Conservation (phyloP, 169 alveolate genomes). For the Plasmodium sp. region DNA sequence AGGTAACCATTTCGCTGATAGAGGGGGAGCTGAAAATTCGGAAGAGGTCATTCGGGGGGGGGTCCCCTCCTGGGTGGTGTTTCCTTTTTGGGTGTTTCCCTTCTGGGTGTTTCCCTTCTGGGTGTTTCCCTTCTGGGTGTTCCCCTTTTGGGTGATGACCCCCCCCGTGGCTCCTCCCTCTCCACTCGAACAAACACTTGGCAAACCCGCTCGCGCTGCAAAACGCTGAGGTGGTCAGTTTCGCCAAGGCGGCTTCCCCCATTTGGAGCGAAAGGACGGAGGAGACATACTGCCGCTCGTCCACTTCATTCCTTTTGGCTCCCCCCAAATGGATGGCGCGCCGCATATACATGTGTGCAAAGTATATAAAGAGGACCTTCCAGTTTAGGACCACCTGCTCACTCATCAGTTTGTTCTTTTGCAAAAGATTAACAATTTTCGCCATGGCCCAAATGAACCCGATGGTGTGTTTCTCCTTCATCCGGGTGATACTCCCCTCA, state of each 20-base stretch:
- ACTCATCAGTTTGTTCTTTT: neutral
- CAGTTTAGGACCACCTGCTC: neutral
- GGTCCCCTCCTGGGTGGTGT: neutral
- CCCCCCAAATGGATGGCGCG: neutral
- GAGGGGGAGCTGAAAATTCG: neutral
- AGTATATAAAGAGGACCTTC: conserved; percentile 8
- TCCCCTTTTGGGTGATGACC: neutral
- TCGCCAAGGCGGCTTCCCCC: neutral
- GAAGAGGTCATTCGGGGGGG: neutral
- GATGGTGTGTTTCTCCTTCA: conserved; percentile 40
- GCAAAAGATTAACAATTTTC: conserved; percentile 12
- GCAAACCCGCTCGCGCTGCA: neutral
- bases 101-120: neutral
- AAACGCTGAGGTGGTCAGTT: neutral
- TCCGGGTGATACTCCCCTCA: neutral
- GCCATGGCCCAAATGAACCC: conserved; percentile 46
- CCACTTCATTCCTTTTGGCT: neutral
- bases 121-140: too few relatives aligned
- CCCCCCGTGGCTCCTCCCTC: neutral
- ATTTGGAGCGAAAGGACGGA: conserved; percentile 15
- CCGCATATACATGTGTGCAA: conserved; percentile 1
- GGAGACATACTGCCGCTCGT: conserved; percentile 19
- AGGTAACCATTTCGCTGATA: neutral
- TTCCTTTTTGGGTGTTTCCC: neutral
- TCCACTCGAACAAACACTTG: neutral